Evolutionary conservation across 2,329 filamentous ascomycete species (phyloP).

Genomic region (Phaeosphaeria sp.): DNA sequence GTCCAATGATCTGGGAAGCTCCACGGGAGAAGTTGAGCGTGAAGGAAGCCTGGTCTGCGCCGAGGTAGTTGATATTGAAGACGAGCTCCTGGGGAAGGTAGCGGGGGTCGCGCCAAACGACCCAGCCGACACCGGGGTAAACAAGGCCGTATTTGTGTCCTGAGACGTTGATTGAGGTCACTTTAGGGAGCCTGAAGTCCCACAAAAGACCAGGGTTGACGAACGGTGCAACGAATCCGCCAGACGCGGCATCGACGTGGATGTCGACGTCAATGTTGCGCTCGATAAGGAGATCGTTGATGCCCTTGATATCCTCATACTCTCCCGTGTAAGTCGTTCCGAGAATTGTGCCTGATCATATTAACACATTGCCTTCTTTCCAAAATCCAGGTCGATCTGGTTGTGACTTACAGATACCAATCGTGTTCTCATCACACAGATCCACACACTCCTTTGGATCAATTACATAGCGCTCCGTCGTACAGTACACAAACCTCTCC

Average conservation of each 20-base stretch:
- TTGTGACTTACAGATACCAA: slow-evolving; percentile 74
- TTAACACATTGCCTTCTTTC: slow-evolving; percentile 1
- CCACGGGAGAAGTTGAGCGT: slow-evolving; percentile 98
- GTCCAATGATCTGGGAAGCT: slow-evolving; percentile 91
- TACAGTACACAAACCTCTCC: slow-evolving; percentile 77
- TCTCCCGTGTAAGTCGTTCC: slow-evolving; percentile 95
- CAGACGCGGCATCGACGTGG: slow-evolving; percentile 91
- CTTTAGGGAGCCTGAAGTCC: slow-evolving; percentile 90
- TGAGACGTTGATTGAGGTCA: slow-evolving; percentile 92
- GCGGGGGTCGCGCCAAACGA: slow-evolving; percentile 82
- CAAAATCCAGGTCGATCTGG: not conserved
- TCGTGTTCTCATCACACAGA: slow-evolving; percentile 73
- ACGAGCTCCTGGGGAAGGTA: slow-evolving; percentile 80
- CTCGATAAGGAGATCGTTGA: slow-evolving; percentile 85
- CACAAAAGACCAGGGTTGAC: slow-evolving; percentile 82
- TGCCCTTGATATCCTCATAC: slow-evolving; percentile 87
- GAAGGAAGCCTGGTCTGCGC: slow-evolving; percentile 93
- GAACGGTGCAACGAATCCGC: slow-evolving; percentile 93
- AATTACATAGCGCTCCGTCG: slow-evolving; percentile 67
- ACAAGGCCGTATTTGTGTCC: slow-evolving; percentile 83
- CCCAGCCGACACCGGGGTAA: slow-evolving; percentile 94
- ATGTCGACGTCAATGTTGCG: slow-evolving; percentile 81
- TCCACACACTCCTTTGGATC: slow-evolving; percentile 68
- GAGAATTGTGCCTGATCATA: slow-evolving; percentile 67
- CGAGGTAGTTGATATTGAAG: slow-evolving; percentile 99